Evolutionary conservation across 495 filamentous ascomycete genomes (phyloP), one percentile per base, ranked within the genome.

Genomic region (Penicillium robsamsonii): DNA sequence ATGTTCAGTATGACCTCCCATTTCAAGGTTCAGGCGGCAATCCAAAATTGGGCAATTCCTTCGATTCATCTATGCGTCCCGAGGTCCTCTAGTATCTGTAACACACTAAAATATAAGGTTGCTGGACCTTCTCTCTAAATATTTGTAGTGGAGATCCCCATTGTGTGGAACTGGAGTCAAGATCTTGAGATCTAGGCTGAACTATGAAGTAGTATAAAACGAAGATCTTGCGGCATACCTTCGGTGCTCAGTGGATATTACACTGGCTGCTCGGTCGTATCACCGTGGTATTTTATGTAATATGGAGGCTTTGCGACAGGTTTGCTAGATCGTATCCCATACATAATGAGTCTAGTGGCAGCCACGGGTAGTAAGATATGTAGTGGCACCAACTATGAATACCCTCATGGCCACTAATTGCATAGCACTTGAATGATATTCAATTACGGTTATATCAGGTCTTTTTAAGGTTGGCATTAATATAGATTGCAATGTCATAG

Each of bases 1-100:
- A 76, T 74, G 71, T 73, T 70, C 60, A 73, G 70, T 73, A 74
- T 67, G 73, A 73, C 66, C 62, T 68, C 68, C 68, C 67, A 64
- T 71, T 69, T 69, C 67, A 65, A 73, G 66, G 68, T 70, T 71
- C 62, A 69, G 63, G 65, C 60, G 66, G 67, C 63, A 70, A 66
- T 66, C 57, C 61, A 61, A 69, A 69, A 66, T 66, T 64, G 63
- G 66, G 71, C 62, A 63, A 57, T 61, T 54, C 46, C 27, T 46
- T 49, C 33, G 24, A 29, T 53, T 42, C 22, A 27, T 27, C 20
- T 40, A 38, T 10, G 17, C 46, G 27, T n/a, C 24, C 25, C 20
- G 43, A 27, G 25, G 25, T 27, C 25, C 25, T 27, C 25, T 54
- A 46, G 29, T 22, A 33, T 45, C 5, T 45, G 40, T 53, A 46